These are phyloP conservation scores for Zopfia rhizophila DNA, from an alignment of 2,329 filamentous ascomycete genomes.

Conservation along the genomic window DNA sequence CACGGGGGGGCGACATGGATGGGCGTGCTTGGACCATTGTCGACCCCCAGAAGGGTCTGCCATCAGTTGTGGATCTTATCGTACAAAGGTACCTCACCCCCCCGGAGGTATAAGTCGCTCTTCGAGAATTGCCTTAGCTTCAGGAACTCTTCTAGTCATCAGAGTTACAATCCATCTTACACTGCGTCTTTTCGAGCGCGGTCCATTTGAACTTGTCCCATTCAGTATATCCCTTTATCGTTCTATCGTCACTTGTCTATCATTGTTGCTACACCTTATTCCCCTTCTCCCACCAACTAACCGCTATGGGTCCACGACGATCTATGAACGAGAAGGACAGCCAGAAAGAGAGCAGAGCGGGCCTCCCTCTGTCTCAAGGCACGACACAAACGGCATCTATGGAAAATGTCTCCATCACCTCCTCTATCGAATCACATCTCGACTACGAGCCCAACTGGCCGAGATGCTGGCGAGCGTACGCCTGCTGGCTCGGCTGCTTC, in stretches of 20 bases:
- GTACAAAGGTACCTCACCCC: too few species aligned
- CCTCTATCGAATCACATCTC: conserved; percentile 22
- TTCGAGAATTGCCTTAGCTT: too few species aligned
- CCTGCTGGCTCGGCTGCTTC: conserved; percentile 59
- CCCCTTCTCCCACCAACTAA: too few species aligned
- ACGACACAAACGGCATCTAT: conserved; percentile 37
- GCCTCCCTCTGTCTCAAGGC: conserved; percentile 37
- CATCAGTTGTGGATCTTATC: conserved; percentile 29
- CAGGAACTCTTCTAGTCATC: too few species aligned
- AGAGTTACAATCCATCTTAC: too few species aligned
- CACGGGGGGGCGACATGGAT: conserved; percentile 28
- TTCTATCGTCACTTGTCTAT: too few species aligned
- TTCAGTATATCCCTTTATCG: too few species aligned
- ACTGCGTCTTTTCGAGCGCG: too few species aligned
- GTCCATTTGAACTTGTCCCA: too few species aligned
- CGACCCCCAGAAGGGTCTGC: conserved; percentile 25
- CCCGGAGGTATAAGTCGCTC: too few species aligned
- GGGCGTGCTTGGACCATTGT: conserved; percentile 41
- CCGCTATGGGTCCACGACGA: too few species aligned
- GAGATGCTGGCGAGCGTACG: conserved; percentile 56
- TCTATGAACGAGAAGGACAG: conserved; percentile 30
- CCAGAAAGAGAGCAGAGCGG: conserved; percentile 30
- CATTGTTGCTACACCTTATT: too few species aligned
- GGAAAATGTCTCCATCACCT: conserved; percentile 25
- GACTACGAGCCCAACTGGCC: conserved; percentile 56